Conservation (phyloP, 2,329 filamentous ascomycete genomes). For the Nemania sp. region DNA sequence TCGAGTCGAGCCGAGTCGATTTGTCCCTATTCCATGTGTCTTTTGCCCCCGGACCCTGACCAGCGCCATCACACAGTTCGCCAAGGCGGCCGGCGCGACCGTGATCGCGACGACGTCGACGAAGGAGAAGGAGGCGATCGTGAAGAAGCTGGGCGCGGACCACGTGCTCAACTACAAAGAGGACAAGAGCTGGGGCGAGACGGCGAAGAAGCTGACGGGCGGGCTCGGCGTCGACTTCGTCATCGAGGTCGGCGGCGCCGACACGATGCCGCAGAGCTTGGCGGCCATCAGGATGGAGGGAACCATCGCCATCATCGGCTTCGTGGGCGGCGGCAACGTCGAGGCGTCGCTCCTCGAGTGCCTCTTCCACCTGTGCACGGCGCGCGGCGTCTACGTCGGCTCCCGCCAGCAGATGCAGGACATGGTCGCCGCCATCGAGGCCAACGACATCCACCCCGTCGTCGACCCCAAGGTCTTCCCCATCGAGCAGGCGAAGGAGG, state of each 20-base stretch:
- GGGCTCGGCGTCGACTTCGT: conserved; percentile 54
- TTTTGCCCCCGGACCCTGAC: no score
- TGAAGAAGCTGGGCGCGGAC: conserved; percentile 54
- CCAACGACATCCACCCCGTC: conserved; percentile 49
- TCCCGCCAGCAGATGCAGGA: conserved; percentile 47
- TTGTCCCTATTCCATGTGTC: background rate
- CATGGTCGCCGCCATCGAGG: conserved; percentile 50
- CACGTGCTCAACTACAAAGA: conserved; percentile 57
- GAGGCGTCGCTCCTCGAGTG: conserved; percentile 59
- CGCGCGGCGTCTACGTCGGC: conserved; percentile 49
- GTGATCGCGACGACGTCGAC: conserved; percentile 56
- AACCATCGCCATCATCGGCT: conserved; percentile 50
- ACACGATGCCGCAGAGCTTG: conserved; percentile 51
- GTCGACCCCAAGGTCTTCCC: conserved; percentile 45
- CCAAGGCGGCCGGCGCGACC: conserved; percentile 53
- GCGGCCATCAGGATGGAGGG: conserved; percentile 52
- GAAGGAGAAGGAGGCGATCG: conserved; percentile 47
- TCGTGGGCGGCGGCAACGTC: conserved; percentile 49
- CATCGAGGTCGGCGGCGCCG: conserved; percentile 53
- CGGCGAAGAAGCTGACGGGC: conserved; percentile 48
- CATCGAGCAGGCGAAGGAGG: conserved; percentile 46
- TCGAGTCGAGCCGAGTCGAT: no score
- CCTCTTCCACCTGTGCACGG: conserved; percentile 44
- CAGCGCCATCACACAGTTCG: conserved; percentile 44
- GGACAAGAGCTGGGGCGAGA: conserved; percentile 50